Conservation (phyloP, 1,139 yeast genomes). For the Yamadazyma songkhlaensis region DNA sequence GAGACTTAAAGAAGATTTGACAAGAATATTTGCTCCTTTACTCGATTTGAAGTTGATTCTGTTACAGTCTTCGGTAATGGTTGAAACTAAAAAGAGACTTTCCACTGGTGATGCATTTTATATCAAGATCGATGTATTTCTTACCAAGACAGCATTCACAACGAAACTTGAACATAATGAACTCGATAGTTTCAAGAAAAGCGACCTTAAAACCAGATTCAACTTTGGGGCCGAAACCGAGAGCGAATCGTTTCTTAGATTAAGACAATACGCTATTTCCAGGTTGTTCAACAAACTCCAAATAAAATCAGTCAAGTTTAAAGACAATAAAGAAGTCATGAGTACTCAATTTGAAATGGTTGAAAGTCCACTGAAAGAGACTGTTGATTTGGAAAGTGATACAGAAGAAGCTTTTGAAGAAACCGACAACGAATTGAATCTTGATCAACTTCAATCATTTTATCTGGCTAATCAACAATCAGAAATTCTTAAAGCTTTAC, state of each 20-base stretch:
- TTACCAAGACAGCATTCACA: conserved; percentile 53
- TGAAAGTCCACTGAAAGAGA: background rate
- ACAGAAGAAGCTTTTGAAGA: conserved; percentile 3
- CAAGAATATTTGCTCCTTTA: conserved; percentile 66
- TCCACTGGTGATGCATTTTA: conserved; percentile 73
- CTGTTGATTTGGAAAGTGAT: background rate
- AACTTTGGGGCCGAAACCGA: conserved; percentile 45
- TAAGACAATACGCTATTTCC: conserved; percentile 57
- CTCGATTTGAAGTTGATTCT: conserved; percentile 53
- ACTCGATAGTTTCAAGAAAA: conserved; percentile 9
- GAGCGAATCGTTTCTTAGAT: conserved; percentile 50
- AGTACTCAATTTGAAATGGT: conserved; percentile 10
- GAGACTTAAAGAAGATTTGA: conserved; percentile 69
- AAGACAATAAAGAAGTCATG: conserved; percentile 7
- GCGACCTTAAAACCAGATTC: conserved; percentile 12
- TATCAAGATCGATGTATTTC: conserved; percentile 59
- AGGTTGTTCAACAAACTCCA: conserved; percentile 52
- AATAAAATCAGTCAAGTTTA: conserved; percentile 16
- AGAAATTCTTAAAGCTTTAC: conserved; percentile 49
- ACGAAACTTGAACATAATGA: conserved; percentile 12
- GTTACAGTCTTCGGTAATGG: conserved; percentile 61
- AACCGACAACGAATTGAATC: conserved; percentile 42
- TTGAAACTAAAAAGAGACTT: conserved; percentile 51
- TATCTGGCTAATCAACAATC: conserved; percentile 65
- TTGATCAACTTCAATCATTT: conserved; percentile 75